phyloP scores from a whole-genome alignment of 2,329 filamentous ascomycete genomes.

The Lachnellula occidentalis region DNA sequence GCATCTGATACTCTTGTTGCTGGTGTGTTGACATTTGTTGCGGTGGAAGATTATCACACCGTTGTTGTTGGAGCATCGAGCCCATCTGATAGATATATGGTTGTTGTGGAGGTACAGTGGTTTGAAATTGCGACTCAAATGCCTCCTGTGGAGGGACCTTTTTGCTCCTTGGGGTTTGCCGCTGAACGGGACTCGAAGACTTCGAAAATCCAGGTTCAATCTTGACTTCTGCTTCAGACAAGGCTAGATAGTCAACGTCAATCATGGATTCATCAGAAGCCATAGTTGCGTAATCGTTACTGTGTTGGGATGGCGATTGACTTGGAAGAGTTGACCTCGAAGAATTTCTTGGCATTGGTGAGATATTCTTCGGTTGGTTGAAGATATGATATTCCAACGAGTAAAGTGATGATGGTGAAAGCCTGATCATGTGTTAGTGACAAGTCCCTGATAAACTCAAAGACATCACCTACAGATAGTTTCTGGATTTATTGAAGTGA shows the following conservation, averaged over 20 bases:
- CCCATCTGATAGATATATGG: no score
- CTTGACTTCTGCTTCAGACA: not conserved
- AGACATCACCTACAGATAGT: not conserved
- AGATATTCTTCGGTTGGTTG: no score
- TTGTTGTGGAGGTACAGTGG: not conserved
- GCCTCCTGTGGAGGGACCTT: not conserved
- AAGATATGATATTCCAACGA: no score
- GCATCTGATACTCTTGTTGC: slow-evolving; percentile 67
- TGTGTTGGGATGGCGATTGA: no score
- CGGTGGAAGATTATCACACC: not conserved
- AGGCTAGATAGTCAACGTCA: not conserved
- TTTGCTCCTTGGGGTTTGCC: not conserved
- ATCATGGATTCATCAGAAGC: no score
- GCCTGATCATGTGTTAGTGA: no score
- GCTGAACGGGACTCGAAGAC: not conserved
- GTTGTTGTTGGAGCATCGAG: not conserved
- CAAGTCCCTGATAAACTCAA: not conserved
- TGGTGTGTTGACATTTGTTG: not conserved
- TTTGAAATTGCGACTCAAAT: not conserved
- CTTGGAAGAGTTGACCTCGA: no score
- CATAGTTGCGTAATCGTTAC: no score
- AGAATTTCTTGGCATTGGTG: no score
- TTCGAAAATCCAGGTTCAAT: not conserved
- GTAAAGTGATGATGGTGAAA: no score
- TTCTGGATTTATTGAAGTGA: not conserved